These are phyloP conservation scores for Neonectria sp. DNA, from an alignment of 2,329 filamentous ascomycete species.

Conservation along the genomic window DNA sequence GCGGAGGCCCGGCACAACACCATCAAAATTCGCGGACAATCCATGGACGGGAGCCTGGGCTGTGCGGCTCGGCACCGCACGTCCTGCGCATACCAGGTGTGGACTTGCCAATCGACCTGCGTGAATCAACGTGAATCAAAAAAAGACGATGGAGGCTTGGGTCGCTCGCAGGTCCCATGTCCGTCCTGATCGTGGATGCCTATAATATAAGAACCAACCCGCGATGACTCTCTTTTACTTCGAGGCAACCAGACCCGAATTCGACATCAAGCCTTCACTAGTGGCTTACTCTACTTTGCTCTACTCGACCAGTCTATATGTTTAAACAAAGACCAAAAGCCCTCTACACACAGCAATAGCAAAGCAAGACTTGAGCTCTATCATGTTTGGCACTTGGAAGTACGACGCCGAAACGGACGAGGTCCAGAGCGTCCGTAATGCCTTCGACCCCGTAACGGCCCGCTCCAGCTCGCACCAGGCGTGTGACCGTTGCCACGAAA, in stretches of 20 bases:
- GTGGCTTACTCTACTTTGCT: conserved; percentile 11
- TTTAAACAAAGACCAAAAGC: neutral
- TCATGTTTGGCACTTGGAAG: conserved; percentile 58
- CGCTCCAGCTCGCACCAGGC: conserved; percentile 57
- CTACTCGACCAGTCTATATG: conserved; percentile 9
- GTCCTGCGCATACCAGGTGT: conserved; percentile 19
- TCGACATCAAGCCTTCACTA: conserved; percentile 5
- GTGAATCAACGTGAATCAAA: conserved; percentile 1
- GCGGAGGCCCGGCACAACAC: conserved; percentile 15
- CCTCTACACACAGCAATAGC: conserved; percentile 15
- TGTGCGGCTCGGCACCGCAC: conserved; percentile 46
- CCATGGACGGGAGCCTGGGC: conserved; percentile 47
- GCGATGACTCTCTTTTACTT: conserved; percentile 15
- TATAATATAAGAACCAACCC: conserved; percentile 25
- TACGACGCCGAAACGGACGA: conserved; percentile 56
- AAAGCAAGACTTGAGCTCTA: conserved; percentile 10
- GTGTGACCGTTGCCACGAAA: conserved; percentile 57
- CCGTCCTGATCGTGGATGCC: conserved; percentile 19
- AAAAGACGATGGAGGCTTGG: conserved; percentile 21
- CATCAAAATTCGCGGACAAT: conserved; percentile 28
- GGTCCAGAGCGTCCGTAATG: conserved; percentile 55
- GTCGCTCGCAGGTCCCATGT: conserved; percentile 1
- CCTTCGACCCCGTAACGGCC: conserved; percentile 56
- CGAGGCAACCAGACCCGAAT: conserved; percentile 21
- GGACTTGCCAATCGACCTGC: neutral